phyloP scores from a whole-genome alignment of 495 filamentous ascomycete genomes.

The Penicillium herquei region DNA sequence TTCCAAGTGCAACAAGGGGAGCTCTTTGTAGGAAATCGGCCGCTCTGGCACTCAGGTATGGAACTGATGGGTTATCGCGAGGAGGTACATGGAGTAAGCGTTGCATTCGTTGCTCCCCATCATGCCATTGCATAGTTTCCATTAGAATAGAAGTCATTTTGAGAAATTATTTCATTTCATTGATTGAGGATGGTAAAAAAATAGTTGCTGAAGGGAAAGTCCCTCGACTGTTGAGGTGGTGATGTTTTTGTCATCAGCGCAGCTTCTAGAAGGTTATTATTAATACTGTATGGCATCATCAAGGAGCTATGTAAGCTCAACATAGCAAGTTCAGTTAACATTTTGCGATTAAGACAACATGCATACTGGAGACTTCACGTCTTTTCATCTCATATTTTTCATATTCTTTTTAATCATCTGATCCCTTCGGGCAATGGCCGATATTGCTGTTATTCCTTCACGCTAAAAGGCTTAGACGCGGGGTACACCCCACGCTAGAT shows the following conservation, averaged over 20 bases:
- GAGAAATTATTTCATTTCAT: background rate
- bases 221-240: background rate
- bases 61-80: slow-evolving; percentile 59
- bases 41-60: slow-evolving; percentile 48
- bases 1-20: slow-evolving; percentile 68
- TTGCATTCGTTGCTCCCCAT: slow-evolving; percentile 53
- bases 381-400: too few relatives aligned
- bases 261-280: background rate
- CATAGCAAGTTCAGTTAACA: too few relatives aligned
- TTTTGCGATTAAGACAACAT: too few relatives aligned
- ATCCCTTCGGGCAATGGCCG: too few relatives aligned
- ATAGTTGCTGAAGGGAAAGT: too few relatives aligned
- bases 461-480: too few relatives aligned
- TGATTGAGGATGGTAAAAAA: too few relatives aligned
- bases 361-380: too few relatives aligned
- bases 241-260: background rate
- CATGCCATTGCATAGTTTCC: slow-evolving; percentile 42
- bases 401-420: too few relatives aligned
- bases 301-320: too few relatives aligned
- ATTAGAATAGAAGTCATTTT: slow-evolving; percentile 44
- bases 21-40: slow-evolving; percentile 55
- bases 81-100: slow-evolving; percentile 43
- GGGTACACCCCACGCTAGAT: too few relatives aligned
- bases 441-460: too few relatives aligned
- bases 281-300: background rate